phyloP scores from a whole-genome alignment of 2,329 filamentous ascomycete species.

The Colletotrichum tropicale region DNA sequence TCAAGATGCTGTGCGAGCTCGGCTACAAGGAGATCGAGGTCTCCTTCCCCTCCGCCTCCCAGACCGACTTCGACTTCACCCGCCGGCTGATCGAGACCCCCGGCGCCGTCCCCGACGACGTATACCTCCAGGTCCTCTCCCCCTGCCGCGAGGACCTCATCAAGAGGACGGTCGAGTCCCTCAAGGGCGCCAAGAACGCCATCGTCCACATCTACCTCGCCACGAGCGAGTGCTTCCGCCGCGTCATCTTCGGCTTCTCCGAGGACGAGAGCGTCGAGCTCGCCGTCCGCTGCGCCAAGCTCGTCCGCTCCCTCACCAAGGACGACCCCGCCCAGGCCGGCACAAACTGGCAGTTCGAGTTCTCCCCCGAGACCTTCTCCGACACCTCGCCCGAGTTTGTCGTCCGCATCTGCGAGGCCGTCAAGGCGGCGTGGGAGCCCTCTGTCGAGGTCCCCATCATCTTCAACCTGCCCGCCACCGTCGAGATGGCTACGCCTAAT shows the following conservation, averaged over 20 bases:
- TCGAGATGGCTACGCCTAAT: conserved; percentile 94
- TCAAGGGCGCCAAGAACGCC: conserved; percentile 89
- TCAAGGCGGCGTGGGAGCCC: conserved; percentile 92
- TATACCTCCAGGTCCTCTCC: conserved; percentile 89
- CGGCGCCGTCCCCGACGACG: conserved; percentile 83
- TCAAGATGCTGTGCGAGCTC: conserved; percentile 89
- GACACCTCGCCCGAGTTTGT: conserved; percentile 87
- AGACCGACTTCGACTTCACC: conserved; percentile 97
- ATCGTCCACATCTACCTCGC: conserved; percentile 96
- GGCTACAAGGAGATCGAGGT: conserved; percentile 99
- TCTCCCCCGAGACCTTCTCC: conserved; percentile 88
- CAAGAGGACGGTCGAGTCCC: conserved; percentile 83
- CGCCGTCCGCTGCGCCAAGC: conserved; percentile 84
- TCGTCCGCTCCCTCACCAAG: conserved; percentile 90
- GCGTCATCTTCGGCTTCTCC: conserved; percentile 86
- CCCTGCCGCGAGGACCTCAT: conserved; percentile 94
- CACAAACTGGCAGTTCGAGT: conserved; percentile 80
- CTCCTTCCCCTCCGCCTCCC: conserved; percentile 91
- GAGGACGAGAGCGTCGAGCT: conserved; percentile 82
- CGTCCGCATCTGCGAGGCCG: conserved; percentile 84
- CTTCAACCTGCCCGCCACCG: conserved; percentile 95
- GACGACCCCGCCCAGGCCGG: conserved; percentile 62
- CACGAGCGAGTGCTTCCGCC: conserved; percentile 93
- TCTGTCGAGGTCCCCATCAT: conserved; percentile 71
- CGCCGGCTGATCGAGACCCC: conserved; percentile 84